Percentiles rank a stretch among this genome's conserved stretches.
Evolutionary conservation across 768 basidiomycete genomes (phyloP).

Genomic region (Lentinus tigrinus): DNA sequence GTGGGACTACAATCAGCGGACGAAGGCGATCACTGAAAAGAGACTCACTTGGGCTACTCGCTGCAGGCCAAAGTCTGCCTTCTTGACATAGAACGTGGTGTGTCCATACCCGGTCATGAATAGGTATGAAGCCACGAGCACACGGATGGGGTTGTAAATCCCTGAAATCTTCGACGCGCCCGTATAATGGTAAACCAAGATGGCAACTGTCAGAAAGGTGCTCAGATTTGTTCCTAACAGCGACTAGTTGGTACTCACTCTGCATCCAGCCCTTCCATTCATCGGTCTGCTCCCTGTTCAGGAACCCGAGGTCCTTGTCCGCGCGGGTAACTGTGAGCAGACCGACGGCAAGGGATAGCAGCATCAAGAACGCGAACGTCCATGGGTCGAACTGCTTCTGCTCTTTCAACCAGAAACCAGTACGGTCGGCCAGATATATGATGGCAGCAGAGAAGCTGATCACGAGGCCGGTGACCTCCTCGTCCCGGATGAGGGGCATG

Average conservation of each 20-base stretch:
- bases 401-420: conserved; percentile 84
- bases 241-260: conserved; percentile 44
- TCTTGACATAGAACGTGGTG: conserved; percentile 84
- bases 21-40: neutral
- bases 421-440: conserved; percentile 82
- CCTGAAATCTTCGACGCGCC: conserved; percentile 88
- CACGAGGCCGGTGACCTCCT: conserved; percentile 49
- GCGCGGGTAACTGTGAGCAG: conserved; percentile 62
- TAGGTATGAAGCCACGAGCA: conserved; percentile 84
- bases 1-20: conserved; percentile 4
- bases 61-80: conserved; percentile 80
- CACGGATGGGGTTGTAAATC: conserved; percentile 91
- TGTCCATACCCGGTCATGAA: conserved; percentile 96
- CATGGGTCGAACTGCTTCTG: conserved; percentile 78
- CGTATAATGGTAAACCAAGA: conserved; percentile 90
- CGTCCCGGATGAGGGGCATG: conserved; percentile 31
- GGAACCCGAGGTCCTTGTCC: conserved; percentile 83
- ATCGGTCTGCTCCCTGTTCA: conserved; percentile 91
- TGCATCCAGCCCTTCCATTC: conserved; percentile 99
- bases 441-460: conserved; percentile 68
- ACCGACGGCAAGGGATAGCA: conserved; percentile 56
- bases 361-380: conserved; percentile 61
- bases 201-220: conserved; percentile 53
- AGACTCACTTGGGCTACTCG: conserved; percentile 69
- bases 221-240: neutral